Evolutionary conservation across 192 early-diverging fungal species (phyloP).

Genomic region (Coemansia sp.): DNA sequence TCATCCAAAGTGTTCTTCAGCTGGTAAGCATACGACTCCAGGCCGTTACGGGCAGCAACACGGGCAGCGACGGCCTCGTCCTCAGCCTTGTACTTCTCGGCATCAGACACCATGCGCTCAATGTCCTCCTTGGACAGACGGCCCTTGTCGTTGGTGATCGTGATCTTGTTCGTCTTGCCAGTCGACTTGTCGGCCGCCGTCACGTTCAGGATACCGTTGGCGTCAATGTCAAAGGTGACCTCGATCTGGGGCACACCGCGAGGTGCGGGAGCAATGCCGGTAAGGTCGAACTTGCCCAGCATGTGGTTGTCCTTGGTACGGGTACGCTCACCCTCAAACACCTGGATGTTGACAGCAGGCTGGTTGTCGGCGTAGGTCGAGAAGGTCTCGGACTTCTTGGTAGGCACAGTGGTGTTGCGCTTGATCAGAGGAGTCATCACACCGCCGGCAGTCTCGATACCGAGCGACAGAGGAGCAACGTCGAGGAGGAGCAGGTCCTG

Average conservation of each 20-base stretch:
- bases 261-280: constrained; percentile 95
- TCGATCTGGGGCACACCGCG: constrained; percentile 98
- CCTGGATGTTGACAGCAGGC: constrained; percentile 96
- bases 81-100: constrained; percentile 96
- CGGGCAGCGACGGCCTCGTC: constrained; percentile 93
- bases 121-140: constrained; percentile 98
- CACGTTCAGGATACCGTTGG: constrained; percentile 98
- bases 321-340: constrained; percentile 97
- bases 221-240: constrained; percentile 96
- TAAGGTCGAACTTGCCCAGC: constrained; percentile 97
- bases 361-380: constrained; percentile 99
- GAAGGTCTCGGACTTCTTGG: constrained; percentile 98
- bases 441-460: constrained; percentile 98
- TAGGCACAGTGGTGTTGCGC: constrained; percentile 97
- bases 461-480: constrained; percentile 94
- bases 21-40: constrained; percentile 98
- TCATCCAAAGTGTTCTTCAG: constrained; percentile 90
- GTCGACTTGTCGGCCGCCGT: constrained; percentile 93
- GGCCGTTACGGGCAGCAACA: constrained; percentile 90
- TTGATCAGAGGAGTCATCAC: constrained; percentile 98
- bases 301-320: constrained; percentile 99
- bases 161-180: constrained; percentile 94
- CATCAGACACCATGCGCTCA: constrained; percentile 94
- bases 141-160: constrained; percentile 99
- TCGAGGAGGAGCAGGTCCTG: constrained; percentile 94